Base-by-base conservation (phyloP, 2,329 filamentous ascomycete species). In the Coniochaeta sp. region DNA sequence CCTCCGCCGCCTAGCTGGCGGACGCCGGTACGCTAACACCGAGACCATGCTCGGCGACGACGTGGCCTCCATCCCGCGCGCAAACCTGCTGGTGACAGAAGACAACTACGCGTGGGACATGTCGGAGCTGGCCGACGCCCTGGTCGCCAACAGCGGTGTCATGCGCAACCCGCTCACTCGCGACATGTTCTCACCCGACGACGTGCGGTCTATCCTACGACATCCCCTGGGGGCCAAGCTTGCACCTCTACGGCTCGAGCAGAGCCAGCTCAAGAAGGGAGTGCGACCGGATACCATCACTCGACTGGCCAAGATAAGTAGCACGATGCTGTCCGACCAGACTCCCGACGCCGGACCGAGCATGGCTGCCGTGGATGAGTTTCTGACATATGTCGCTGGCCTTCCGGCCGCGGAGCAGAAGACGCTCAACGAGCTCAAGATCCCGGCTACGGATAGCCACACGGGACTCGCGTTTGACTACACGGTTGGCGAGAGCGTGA, bases 51-150 rank as follows among this genome's bases (percentile, higher is more conserved):
- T 69, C 3, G 67, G 65, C 8, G 69, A 73, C 38, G 58, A 62
- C 8, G 60, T 74, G 17, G 68, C 66, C 44, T 68, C 70, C 17
- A 74, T 75, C 8, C 66, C 68, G 8, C 64, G 72, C 43, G 64
- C 65, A 16, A 69, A 72, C 24, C 73, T 75, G 61, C 71, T 69
- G 43, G 71, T 70, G 33, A 74, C 71, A 0, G 72, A 74, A 38
- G 73, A 75, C 60, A 71, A 71, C n/a, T 75, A 73, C 59, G 73
- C 72, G 8, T 76, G 73, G 73, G 70, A 74, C 43, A 59, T 64
- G 59, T 67, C 68, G 12, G 73, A 75, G 59, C 59, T 70, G 19
- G 63, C 60, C 5, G 57, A 60, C 47, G 65, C 64, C 19, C 61
- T 68, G 6, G 40, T 58, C 43, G 43, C 57, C 59, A 64, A 66